Base-by-base conservation (phyloP, 495 filamentous ascomycete genomes). In the Filosporella fistucella region DNA sequence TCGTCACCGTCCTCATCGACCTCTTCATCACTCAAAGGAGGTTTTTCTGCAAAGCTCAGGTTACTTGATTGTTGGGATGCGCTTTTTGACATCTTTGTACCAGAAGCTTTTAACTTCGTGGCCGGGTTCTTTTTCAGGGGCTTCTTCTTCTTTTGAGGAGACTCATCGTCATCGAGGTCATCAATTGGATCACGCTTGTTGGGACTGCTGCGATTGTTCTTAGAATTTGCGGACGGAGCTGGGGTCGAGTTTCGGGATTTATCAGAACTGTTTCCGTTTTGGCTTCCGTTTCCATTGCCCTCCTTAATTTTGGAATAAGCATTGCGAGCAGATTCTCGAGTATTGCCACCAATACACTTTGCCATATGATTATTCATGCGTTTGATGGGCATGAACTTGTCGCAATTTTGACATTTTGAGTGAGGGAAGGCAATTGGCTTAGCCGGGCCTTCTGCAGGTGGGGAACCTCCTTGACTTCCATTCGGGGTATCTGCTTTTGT, bases 291-390 rank as follows among this genome's bases (percentile, higher is more conserved):
- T 56, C 62, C 69, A 12, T 60, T 64, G 17, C 69, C 69, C 45
- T 76, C 75, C 55, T 68, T 70, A 28, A 80, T 76, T 62, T 77
- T 78, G 45, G 73, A 68, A 13, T 71, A 65, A 8, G 76, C 76
- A 12, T 72, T 69, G 43, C 84, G 73, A 48, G 82, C 83, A 14
- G 77, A 79, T 56, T 77, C 78, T 17, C 88, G 72, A 13, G 86
- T 85, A 37, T 76, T 81, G 30, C 89, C 80, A 23, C 86, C 86
- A 56, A 93, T 80, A 60, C 87, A 91, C 39, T 86, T 82, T 30
- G 86, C 84, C 67, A 93, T 72, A 65, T 93, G 88, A 57, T 88
- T 84, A 26, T 78, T 77, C 43, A 84, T 77, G 42, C 78, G 68
- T 17, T 70, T 82, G 47, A 81, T 76, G 28, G 79, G 72, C 38